These are phyloP conservation scores for Mangifera indica DNA, from an alignment of 345 rosid species.

Conservation along the genomic window DNA sequence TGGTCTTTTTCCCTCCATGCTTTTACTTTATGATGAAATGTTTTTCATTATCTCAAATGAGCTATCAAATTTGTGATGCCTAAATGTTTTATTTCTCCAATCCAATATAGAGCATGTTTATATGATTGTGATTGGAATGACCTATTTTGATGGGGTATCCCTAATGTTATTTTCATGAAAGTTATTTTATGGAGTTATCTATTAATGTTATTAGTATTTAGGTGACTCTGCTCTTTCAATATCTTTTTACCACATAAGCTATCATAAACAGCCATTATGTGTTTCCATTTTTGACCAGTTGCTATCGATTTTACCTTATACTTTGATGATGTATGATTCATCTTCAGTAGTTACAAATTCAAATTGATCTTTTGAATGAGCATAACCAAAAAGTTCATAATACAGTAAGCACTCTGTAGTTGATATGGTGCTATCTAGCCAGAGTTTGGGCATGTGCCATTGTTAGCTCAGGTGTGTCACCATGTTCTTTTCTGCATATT, in stretches of 20 bases:
- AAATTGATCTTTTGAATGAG: background rate
- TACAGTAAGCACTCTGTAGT: background rate
- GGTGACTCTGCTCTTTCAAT: background rate
- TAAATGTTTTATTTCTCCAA: background rate
- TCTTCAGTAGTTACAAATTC: background rate
- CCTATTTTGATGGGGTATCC: background rate
- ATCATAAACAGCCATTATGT: background rate
- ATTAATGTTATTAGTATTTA: background rate
- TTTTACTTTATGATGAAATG: background rate
- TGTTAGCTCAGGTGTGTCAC: background rate
- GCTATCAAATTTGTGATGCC: background rate
- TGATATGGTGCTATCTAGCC: background rate
- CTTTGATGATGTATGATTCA: background rate
- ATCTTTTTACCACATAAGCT: background rate
- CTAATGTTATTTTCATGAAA: background rate
- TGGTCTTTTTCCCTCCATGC: slow-evolving; percentile 5
- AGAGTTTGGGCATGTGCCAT: background rate
- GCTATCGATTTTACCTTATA: background rate
- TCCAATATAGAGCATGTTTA: background rate
- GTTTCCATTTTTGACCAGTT: background rate
- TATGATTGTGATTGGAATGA: background rate
- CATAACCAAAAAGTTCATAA: background rate
- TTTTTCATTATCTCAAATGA: background rate
- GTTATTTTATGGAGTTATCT: background rate
- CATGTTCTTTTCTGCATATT: background rate